A percentile compares a stretch with the other conserved stretches of the same genome.
phyloP scores from a whole-genome alignment of 305 asterid species.

The Solanum hybrid region DNA sequence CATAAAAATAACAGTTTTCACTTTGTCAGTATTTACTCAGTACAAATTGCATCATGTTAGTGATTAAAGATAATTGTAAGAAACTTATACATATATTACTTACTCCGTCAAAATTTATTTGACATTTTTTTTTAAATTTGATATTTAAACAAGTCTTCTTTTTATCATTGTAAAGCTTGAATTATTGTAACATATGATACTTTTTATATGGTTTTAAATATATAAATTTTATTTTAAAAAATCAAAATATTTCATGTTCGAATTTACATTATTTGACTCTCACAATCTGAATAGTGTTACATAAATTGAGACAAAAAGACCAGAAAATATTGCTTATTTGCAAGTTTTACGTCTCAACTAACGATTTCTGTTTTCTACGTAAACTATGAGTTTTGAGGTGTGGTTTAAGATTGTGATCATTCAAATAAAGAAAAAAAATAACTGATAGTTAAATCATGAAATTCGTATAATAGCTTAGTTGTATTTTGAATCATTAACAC shows the following conservation, averaged over 20 bases:
- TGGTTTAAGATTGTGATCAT: neutral
- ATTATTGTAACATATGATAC: neutral
- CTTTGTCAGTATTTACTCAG: neutral
- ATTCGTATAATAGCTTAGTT: too few relatives aligned
- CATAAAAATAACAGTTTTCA: neutral
- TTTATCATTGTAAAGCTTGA: neutral
- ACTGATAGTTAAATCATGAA: too few relatives aligned
- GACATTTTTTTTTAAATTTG: too few relatives aligned
- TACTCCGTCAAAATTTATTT: neutral
- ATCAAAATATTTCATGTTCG: too few relatives aligned
- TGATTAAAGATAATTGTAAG: neutral
- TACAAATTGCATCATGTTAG: neutral
- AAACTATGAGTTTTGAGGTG: too few relatives aligned
- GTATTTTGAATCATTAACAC: neutral
- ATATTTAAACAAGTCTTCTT: neutral
- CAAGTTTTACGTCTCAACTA: neutral
- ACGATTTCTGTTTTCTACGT: neutral
- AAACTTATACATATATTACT: neutral
- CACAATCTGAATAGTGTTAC: accelerated
- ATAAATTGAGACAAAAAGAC: neutral
- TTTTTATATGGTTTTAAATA: too few relatives aligned
- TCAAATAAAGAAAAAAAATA: neutral
- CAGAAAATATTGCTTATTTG: neutral
- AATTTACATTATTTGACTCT: neutral
- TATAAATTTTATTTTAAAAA: too few relatives aligned